Evolutionary conservation across 352 stramenopile genomes (phyloP), one percentile per base, ranked within the genome.

Genomic region (Pythium biforme): DNA sequence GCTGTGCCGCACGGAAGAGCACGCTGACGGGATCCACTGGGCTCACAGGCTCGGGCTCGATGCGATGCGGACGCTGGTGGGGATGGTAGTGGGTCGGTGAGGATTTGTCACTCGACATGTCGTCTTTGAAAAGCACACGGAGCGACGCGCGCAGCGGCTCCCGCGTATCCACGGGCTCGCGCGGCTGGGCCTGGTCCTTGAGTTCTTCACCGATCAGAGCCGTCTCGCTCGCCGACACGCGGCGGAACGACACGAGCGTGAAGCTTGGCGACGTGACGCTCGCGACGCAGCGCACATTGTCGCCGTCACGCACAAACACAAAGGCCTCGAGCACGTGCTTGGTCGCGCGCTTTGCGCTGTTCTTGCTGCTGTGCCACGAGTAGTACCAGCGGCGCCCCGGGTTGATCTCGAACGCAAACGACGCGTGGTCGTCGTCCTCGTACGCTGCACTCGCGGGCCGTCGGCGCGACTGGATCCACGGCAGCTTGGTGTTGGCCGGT

Each of bases 381-480:
- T 68, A 68, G 46, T 62, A 68, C 61, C 61, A 68, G 9, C 61
- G 52, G 1, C 37, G 33, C 0, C 43, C 45, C 12, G 52, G 53
- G 37, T 68, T 68, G 52, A 68, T 52, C 43, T 62, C 61, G 37
- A 62, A 68, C 46, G 37, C 33, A 12, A 52, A 31, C 19, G n/a
- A 25, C n/a, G 46, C 22, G 15, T 23, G 22, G n/a, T 19, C 37
- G 37, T 43, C 37, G 9, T 43, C 9, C 14, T 43, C 37, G 37
- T n/a, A n/a, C n/a, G n/a, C n/a, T n/a, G n/a, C n/a, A n/a, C 37
- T 43, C 37, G 37, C 37, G 37, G 2, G 48, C 26, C 17, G 9
- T 20, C 48, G 25, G 8, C 50, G 48, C 50, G 34, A 50, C 26
- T 29, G 37, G 58, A 89, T 84, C 79, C 79, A 89, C 39, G 76